Conservation (phyloP, 495 filamentous ascomycete genomes). For the Trichocladium antarcticum region DNA sequence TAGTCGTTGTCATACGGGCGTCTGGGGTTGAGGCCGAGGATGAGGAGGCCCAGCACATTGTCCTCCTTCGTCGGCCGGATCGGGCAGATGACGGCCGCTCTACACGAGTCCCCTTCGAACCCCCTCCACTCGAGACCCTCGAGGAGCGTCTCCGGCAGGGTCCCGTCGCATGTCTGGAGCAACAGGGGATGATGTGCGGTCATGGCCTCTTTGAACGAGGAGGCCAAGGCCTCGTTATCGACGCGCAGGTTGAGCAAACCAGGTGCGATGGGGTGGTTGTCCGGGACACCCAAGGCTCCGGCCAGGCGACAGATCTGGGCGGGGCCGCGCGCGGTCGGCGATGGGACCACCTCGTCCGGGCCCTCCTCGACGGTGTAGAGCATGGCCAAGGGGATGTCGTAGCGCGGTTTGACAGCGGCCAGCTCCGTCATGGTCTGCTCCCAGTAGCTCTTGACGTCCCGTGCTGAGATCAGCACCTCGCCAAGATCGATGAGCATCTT, state of each 20-base stretch:
- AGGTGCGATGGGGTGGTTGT: constrained; percentile 41
- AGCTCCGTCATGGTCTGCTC: constrained; percentile 23
- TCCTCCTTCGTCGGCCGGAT: constrained; percentile 50
- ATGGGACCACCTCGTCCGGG: constrained; percentile 30
- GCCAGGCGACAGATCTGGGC: constrained; percentile 42
- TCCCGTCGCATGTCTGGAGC: constrained; percentile 43
- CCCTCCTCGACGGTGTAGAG: constrained; percentile 44
- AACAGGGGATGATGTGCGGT: constrained; percentile 43
- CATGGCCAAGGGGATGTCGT: constrained; percentile 49
- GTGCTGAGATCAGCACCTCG: constrained; percentile 23
- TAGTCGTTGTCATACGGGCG: constrained; percentile 60
- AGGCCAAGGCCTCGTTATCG: constrained; percentile 40
- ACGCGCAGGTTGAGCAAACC: constrained; percentile 41
- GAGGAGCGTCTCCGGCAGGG: constrained; percentile 40
- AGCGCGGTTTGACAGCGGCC: constrained; percentile 22
- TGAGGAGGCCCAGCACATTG: constrained; percentile 44
- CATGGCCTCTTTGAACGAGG: constrained; percentile 47
- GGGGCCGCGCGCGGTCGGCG: constrained; percentile 27
- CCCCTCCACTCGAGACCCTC: constrained; percentile 48
- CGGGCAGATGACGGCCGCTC: constrained; percentile 48
- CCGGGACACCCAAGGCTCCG: constrained; percentile 49
- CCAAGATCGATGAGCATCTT: constrained; percentile 30
- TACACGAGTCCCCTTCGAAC: constrained; percentile 44
- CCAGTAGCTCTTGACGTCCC: constrained; percentile 30
- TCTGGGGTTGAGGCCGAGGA: constrained; percentile 52